phyloP scores from a whole-genome alignment of 2,329 filamentous ascomycete species.

The Geosmithia putterillii region DNA sequence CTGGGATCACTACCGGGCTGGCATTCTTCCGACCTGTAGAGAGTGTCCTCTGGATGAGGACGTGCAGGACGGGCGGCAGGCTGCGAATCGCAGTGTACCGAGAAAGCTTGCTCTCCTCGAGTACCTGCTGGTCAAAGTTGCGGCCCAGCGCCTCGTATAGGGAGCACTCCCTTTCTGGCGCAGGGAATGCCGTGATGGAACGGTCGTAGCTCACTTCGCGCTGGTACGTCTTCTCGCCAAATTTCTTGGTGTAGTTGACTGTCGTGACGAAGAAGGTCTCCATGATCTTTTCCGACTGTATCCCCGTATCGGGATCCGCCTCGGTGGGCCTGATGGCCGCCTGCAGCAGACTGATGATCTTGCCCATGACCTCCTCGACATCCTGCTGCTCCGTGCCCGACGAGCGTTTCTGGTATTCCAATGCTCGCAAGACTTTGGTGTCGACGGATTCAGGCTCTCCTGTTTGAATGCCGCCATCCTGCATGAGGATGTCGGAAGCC shows the following conservation, averaged over 20 bases:
- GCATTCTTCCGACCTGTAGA: constrained; percentile 65
- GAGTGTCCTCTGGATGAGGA: constrained; percentile 76
- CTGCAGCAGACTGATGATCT: constrained; percentile 81
- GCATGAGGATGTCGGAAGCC: constrained; percentile 13
- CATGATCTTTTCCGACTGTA: constrained; percentile 73
- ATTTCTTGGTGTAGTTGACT: constrained; percentile 45
- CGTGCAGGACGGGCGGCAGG: constrained; percentile 77
- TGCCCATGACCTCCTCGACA: constrained; percentile 90
- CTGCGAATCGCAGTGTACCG: constrained; percentile 60
- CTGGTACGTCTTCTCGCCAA: constrained; percentile 26
- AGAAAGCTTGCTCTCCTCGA: constrained; percentile 50
- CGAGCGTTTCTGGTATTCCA: constrained; percentile 31
- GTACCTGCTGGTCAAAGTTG: constrained; percentile 69
- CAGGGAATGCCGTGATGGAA: constrained; percentile 48
- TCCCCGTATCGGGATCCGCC: constrained; percentile 47
- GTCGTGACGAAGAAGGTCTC: constrained; percentile 54
- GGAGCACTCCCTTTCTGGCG: constrained; percentile 36
- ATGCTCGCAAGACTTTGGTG: constrained; percentile 29
- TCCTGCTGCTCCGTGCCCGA: constrained; percentile 70
- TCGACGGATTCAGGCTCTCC: constrained; percentile 20
- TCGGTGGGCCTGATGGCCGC: constrained; percentile 69
- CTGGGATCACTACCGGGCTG: constrained; percentile 66
- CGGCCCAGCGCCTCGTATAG: constrained; percentile 79
- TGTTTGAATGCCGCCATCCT: neutral
- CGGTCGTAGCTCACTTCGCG: constrained; percentile 44